Conservation (phyloP, 306 rosid species). For the Quercus berberidifolia region DNA sequence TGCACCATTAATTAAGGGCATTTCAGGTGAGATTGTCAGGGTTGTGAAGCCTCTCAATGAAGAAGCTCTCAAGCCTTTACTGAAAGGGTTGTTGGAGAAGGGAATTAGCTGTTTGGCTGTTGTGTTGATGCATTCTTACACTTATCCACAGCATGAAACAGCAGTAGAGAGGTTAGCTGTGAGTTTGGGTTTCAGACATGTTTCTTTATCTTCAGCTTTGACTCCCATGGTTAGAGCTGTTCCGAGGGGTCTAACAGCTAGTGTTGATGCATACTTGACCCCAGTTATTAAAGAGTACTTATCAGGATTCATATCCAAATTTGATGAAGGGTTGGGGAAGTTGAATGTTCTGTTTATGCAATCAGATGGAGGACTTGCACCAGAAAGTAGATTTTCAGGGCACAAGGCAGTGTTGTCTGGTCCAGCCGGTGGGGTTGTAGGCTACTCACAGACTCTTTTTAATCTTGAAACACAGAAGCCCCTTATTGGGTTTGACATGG, state of each 20-base stretch:
- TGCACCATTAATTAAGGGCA: conserved; percentile 46
- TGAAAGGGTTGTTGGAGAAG: conserved; percentile 51
- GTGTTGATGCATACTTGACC: conserved; percentile 93
- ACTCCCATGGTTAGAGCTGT: conserved; percentile 97
- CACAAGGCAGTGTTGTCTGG: conserved; percentile 94
- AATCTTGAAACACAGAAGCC: conserved; percentile 81
- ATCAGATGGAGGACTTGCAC: conserved; percentile 98
- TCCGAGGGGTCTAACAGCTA: conserved; percentile 94
- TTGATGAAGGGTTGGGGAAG: conserved; percentile 67
- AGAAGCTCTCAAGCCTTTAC: conserved; percentile 52
- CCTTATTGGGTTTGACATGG: conserved; percentile 95
- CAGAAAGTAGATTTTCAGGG: conserved; percentile 87
- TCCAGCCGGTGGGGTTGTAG: conserved; percentile 99
- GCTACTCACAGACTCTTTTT: conserved; percentile 91
- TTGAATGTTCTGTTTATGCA: conserved; percentile 95
- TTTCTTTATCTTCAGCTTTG: conserved; percentile 87
- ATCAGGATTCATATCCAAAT: conserved; percentile 86
- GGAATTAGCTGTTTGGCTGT: conserved; percentile 88
- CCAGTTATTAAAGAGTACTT: conserved; percentile 93
- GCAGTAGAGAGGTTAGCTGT: conserved; percentile 58
- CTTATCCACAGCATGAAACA: conserved; percentile 76
- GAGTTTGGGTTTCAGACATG: conserved; percentile 82
- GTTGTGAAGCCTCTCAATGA: conserved; percentile 70
- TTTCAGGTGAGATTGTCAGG: conserved; percentile 83
- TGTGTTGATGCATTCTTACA: conserved; percentile 88